A percentile compares a stretch with the other conserved stretches of the same genome.
Conservation (phyloP, 2,329 filamentous ascomycete species). For the Paecilomyces sp. region DNA sequence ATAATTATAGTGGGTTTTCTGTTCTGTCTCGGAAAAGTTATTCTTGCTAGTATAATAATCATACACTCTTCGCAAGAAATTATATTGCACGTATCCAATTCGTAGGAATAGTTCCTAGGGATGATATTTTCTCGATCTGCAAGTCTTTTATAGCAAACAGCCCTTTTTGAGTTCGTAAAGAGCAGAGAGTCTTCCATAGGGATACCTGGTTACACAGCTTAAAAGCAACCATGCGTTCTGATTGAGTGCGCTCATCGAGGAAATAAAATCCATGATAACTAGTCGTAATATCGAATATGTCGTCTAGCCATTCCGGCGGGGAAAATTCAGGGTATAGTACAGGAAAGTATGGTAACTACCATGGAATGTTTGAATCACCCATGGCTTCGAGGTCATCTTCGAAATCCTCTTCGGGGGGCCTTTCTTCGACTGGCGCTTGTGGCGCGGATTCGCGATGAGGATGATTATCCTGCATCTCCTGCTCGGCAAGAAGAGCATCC, state of each 20-base stretch:
- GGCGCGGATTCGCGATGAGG: background rate
- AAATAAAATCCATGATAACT: background rate
- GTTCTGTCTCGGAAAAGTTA: background rate
- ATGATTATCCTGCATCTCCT: background rate
- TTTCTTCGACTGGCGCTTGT: conserved; percentile 33
- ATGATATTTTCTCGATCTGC: background rate
- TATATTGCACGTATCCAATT: background rate
- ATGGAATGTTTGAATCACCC: conserved; percentile 31
- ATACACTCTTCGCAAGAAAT: background rate
- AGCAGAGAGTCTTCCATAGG: background rate
- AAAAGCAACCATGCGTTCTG: background rate
- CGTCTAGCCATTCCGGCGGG: background rate
- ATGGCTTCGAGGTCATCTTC: conserved; percentile 62
- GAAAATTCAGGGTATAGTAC: background rate
- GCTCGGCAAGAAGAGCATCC: background rate
- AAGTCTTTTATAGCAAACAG: background rate
- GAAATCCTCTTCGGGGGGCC: conserved; percentile 34
- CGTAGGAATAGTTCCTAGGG: background rate
- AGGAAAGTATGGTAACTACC: background rate
- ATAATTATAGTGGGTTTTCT: background rate
- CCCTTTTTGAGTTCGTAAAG: background rate
- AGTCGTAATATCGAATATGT: background rate
- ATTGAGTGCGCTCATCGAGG: background rate
- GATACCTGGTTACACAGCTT: background rate
- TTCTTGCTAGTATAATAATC: background rate